Evolutionary conservation across 1,284 basidiomycete species (phyloP).

Genomic region (Chalciporus sp.): DNA sequence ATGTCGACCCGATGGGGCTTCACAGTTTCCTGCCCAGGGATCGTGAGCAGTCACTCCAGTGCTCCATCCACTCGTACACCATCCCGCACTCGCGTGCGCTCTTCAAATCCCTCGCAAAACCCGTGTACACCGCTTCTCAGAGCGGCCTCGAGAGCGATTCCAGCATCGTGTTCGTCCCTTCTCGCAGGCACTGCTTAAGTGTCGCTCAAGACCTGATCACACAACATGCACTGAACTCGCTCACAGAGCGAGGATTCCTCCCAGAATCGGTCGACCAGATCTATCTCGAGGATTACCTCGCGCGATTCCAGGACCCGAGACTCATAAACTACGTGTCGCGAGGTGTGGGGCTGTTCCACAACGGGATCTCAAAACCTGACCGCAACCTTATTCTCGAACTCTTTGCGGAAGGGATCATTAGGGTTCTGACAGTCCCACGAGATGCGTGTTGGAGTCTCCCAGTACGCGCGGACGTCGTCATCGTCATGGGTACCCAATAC

Average conservation of each 20-base stretch:
- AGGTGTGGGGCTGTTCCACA: conserved; percentile 88
- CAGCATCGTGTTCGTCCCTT: conserved; percentile 91
- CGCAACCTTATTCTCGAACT: conserved; percentile 81
- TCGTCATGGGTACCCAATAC: conserved; percentile 95
- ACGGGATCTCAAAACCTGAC: conserved; percentile 72
- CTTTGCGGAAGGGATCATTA: conserved; percentile 79
- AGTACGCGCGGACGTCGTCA: conserved; percentile 76
- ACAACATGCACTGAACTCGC: conserved; percentile 79
- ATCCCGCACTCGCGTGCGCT: conserved; percentile 86
- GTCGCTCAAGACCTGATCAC: conserved; percentile 88
- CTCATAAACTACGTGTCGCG: conserved; percentile 82
- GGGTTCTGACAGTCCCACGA: conserved; percentile 82
- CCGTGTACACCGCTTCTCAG: conserved; percentile 73
- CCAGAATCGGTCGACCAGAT: conserved; percentile 54
- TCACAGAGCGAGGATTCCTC: conserved; percentile 74
- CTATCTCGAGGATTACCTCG: conserved; percentile 62
- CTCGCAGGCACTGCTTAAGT: conserved; percentile 75
- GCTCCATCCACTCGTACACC: conserved; percentile 79
- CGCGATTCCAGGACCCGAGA: conserved; percentile 63
- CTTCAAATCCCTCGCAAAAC: conserved; percentile 92
- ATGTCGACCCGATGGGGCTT: conserved; percentile 64
- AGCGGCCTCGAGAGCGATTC: conserved; percentile 46
- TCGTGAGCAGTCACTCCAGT: conserved; percentile 78
- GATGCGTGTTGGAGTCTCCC: conserved; percentile 89
- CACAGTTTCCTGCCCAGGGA: conserved; percentile 85